Percentiles rank a stretch among this genome's conserved stretches.
phyloP scores from a whole-genome alignment of 768 basidiomycete genomes.

The Trametes cubensis region DNA sequence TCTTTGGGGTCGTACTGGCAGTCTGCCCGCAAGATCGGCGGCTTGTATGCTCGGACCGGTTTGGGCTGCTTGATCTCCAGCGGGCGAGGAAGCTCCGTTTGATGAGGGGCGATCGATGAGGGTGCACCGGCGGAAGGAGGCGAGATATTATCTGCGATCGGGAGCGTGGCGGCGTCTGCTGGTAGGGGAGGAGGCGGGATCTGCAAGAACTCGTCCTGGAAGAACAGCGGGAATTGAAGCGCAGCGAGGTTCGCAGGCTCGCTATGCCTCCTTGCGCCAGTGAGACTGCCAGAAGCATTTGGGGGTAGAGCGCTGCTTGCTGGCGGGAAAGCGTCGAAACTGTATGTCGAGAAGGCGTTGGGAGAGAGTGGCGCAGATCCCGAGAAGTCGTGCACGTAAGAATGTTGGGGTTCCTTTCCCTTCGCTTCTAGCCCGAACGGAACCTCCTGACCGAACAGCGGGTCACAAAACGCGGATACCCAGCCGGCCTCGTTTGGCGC shows the following conservation, averaged over 20 bases:
- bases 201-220: slow-evolving; percentile 13
- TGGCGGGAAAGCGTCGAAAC: slow-evolving; percentile 1
- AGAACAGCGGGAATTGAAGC: slow-evolving; percentile 13
- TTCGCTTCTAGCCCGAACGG: slow-evolving; percentile 14
- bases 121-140: slow-evolving; percentile 10
- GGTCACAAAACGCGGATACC: slow-evolving; percentile 6
- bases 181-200: slow-evolving; percentile 4
- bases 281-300: neutral
- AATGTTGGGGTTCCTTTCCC: slow-evolving; percentile 7
- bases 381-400: slow-evolving; percentile 20
- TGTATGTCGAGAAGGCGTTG: slow-evolving; percentile 1
- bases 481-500: slow-evolving; percentile 20
- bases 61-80: slow-evolving; percentile 21
- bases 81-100: slow-evolving; percentile 20
- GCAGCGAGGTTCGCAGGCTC: slow-evolving; percentile 22
- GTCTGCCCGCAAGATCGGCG: slow-evolving; percentile 19
- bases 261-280: slow-evolving; percentile 20
- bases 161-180: slow-evolving; percentile 5
- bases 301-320: neutral
- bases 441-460: slow-evolving; percentile 6
- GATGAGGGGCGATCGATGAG: slow-evolving; percentile 26
- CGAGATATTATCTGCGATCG: slow-evolving; percentile 22
- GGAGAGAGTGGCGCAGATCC: slow-evolving; percentile 23
- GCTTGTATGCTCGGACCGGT: slow-evolving; percentile 25
- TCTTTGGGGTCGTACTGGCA: slow-evolving; percentile 21